phyloP scores from a whole-genome alignment of 2,329 filamentous ascomycete genomes.

The Ophiostoma sp. region DNA sequence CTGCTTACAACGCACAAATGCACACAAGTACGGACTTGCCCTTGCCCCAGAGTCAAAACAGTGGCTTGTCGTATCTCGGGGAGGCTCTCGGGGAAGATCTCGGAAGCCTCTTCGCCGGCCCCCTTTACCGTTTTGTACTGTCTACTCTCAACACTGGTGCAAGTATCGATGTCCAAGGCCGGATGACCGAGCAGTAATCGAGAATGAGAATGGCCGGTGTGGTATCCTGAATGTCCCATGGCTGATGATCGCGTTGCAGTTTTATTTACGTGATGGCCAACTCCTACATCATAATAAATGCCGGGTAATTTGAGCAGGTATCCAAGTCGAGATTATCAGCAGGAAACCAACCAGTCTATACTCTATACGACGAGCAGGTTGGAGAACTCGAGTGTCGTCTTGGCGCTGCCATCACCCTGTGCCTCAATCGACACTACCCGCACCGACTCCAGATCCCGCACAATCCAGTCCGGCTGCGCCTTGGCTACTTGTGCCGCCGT shows the following conservation, averaged over 20 bases:
- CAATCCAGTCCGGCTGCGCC: constrained; percentile 83
- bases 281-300: neutral
- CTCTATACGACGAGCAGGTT: constrained; percentile 42
- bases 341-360: neutral
- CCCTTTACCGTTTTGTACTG: too few relatives aligned
- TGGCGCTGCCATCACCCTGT: constrained; percentile 43
- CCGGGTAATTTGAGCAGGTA: neutral
- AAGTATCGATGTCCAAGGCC: neutral
- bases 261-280: neutral
- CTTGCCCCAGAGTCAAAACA: neutral
- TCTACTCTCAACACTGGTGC: too few relatives aligned
- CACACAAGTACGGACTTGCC: neutral
- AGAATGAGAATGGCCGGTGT: neutral
- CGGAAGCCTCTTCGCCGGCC: neutral
- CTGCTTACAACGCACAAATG: neutral
- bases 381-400: constrained; percentile 57
- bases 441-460: constrained; percentile 72
- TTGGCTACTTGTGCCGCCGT: constrained; percentile 62
- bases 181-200: constrained; percentile 4
- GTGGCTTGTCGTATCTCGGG: neutral
- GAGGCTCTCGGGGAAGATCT: neutral
- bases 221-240: neutral
- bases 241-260: neutral
- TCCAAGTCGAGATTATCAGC: neutral
- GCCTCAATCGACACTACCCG: constrained; percentile 53